These are phyloP conservation scores for Yarrowia sp. DNA, from an alignment of 805 yeast genomes.

Conservation along the genomic window DNA sequence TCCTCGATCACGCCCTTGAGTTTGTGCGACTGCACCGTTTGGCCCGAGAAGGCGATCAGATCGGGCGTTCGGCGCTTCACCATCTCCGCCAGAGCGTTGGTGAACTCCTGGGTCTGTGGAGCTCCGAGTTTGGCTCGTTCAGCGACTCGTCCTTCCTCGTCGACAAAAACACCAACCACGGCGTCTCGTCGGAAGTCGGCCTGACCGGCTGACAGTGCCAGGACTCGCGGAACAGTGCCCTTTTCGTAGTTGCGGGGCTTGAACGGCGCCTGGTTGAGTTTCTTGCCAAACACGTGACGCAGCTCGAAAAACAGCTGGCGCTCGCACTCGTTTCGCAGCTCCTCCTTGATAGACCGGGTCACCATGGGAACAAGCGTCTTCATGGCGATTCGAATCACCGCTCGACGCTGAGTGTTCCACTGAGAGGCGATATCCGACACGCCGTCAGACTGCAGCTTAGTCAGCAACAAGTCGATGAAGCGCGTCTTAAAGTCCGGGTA, in stretches of 20 bases:
- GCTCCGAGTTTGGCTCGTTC: constrained; percentile 81
- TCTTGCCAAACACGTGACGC: constrained; percentile 70
- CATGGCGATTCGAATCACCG: constrained; percentile 70
- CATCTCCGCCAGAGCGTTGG: constrained; percentile 63
- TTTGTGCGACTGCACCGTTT: constrained; percentile 72
- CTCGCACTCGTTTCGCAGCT: constrained; percentile 77
- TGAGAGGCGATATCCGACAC: constrained; percentile 70
- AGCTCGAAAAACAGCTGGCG: constrained; percentile 70
- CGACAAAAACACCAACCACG: constrained; percentile 77
- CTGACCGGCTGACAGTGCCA: constrained; percentile 84
- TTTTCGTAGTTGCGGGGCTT: constrained; percentile 77
- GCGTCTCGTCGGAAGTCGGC: constrained; percentile 85
- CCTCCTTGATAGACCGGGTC: constrained; percentile 80
- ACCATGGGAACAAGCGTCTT: constrained; percentile 70
- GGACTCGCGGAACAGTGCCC: constrained; percentile 85
- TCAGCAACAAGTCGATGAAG: constrained; percentile 53
- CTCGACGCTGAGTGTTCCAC: constrained; percentile 82
- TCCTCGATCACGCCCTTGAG: constrained; percentile 61
- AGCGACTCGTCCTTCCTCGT: constrained; percentile 78
- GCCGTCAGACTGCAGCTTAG: constrained; percentile 53
- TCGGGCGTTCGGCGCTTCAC: constrained; percentile 79
- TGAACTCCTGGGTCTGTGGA: constrained; percentile 70
- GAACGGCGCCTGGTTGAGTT: constrained; percentile 92
- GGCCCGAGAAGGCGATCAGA: constrained; percentile 89
- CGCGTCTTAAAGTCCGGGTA: constrained; percentile 55